Percentiles rank a stretch among this genome's conserved stretches.
These are phyloP conservation scores for Cicer arietinum DNA, from an alignment of 306 rosid genomes.

Conservation along the genomic window DNA sequence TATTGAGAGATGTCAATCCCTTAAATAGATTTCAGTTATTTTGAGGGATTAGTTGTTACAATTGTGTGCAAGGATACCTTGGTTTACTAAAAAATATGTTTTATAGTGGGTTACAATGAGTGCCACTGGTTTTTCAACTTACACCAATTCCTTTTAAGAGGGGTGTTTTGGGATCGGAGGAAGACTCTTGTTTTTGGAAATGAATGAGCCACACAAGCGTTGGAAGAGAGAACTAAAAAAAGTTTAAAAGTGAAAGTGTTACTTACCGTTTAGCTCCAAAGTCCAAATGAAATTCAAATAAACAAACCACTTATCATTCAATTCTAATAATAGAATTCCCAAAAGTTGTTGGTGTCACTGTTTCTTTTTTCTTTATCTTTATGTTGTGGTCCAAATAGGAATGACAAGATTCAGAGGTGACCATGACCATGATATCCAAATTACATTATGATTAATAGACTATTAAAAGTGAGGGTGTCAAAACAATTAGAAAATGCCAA, in stretches of 20 bases:
- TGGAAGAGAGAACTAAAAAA: conserved; percentile 28
- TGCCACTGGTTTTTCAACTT: conserved; percentile 5
- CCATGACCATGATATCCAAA: conserved; percentile 42
- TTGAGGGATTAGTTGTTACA: too few relatives aligned
- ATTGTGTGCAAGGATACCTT: too few relatives aligned
- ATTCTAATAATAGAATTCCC: conserved; percentile 43
- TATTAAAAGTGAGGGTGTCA: conserved; percentile 34
- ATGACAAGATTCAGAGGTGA: conserved; percentile 46
- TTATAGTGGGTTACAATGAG: conserved; percentile 10
- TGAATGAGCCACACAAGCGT: conserved; percentile 17
- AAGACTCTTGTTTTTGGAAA: conserved; percentile 22
- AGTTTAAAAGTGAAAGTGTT: conserved; percentile 34
- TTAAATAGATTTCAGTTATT: too few relatives aligned
- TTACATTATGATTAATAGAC: conserved; percentile 46
- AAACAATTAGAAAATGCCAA: conserved; percentile 58
- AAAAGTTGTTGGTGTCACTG: conserved; percentile 46
- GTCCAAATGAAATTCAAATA: conserved; percentile 45
- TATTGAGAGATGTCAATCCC: too few relatives aligned
- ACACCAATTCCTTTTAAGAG: conserved; percentile 17
- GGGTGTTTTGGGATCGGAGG: conserved; percentile 25
- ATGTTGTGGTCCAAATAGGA: conserved; percentile 46
- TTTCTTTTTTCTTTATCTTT: conserved; percentile 39
- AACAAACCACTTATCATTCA: conserved; percentile 42
- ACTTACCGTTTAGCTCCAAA: conserved; percentile 40
- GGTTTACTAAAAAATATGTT: too few relatives aligned